These are phyloP conservation scores for Xylaria scruposa DNA, from an alignment of 495 filamentous ascomycete species.

Conservation along the genomic window DNA sequence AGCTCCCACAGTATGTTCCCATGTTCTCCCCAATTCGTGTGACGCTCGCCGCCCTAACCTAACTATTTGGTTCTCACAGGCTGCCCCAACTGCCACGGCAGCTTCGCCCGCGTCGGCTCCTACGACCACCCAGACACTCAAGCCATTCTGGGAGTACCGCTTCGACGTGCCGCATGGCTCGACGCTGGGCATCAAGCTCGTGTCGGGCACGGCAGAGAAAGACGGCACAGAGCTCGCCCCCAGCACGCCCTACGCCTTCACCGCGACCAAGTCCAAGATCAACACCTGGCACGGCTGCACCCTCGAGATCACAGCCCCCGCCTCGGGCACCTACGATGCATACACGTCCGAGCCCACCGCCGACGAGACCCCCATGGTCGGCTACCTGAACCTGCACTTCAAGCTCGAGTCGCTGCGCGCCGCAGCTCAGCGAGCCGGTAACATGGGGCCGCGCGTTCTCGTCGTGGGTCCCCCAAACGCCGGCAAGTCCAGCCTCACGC, in stretches of 20 bases:
- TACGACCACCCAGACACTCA: conserved; percentile 45
- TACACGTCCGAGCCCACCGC: conserved; percentile 73
- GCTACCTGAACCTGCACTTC: conserved; percentile 87
- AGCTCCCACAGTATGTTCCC: conserved; percentile 46
- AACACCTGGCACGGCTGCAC: conserved; percentile 90
- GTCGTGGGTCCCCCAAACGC: conserved; percentile 80
- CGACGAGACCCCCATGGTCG: conserved; percentile 84
- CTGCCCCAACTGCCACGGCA: conserved; percentile 31
- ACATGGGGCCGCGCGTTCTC: conserved; percentile 77
- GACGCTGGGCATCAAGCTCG: conserved; percentile 62
- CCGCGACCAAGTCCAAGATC: conserved; percentile 82
- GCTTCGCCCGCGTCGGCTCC: conserved; percentile 33
- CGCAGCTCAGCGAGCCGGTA: conserved; percentile 55
- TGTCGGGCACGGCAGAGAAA: conserved; percentile 86
- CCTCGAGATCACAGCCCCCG: conserved; percentile 70
- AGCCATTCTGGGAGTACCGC: conserved; percentile 76
- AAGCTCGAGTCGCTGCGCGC: conserved; percentile 73
- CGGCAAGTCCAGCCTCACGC: conserved; percentile 85
- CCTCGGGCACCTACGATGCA: conserved; percentile 52
- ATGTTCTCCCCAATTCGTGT: no score
- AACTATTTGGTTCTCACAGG: conserved; percentile 32
- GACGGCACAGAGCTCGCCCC: conserved; percentile 94
- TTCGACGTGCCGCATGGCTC: conserved; percentile 82
- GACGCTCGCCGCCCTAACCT: not conserved
- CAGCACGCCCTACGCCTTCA: conserved; percentile 81